These are phyloP conservation scores for Begonia fuchsioides DNA, from an alignment of 306 rosid species.

Conservation along the genomic window DNA sequence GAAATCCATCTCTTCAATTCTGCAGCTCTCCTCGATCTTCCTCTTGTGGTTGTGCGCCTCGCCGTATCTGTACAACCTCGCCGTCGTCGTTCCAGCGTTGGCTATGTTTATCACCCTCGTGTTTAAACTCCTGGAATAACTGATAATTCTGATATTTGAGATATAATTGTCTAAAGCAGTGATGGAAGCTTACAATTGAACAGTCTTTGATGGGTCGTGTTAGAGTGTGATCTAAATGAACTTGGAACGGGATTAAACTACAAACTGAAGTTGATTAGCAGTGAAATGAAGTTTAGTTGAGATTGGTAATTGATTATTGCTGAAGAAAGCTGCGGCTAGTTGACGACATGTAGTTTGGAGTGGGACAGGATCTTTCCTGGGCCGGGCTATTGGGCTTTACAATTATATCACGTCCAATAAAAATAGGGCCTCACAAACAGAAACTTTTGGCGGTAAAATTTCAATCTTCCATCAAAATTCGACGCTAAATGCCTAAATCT, in stretches of 20 bases:
- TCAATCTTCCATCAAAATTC: background rate
- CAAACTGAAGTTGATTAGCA: too few relatives aligned
- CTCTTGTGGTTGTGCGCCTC: slow-evolving; percentile 36
- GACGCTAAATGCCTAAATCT: too few relatives aligned
- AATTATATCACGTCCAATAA: background rate
- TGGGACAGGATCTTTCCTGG: too few relatives aligned
- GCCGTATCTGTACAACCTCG: slow-evolving; percentile 49
- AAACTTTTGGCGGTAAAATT: slow-evolving; percentile 10
- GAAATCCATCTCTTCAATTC: slow-evolving; percentile 71
- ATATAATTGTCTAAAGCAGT: too few relatives aligned
- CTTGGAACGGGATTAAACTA: slow-evolving; percentile 42
- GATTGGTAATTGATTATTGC: too few relatives aligned
- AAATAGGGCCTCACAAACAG: background rate
- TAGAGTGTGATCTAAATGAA: slow-evolving; percentile 31
- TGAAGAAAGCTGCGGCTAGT: too few relatives aligned
- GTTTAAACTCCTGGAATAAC: too few relatives aligned
- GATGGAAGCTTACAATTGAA: slow-evolving; percentile 50
- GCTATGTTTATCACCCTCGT: slow-evolving; percentile 70
- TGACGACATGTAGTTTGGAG: too few relatives aligned
- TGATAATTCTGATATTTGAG: too few relatives aligned
- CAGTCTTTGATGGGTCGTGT: slow-evolving; percentile 42
- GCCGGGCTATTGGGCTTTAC: background rate
- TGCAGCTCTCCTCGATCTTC: slow-evolving; percentile 69
- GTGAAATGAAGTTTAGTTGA: too few relatives aligned
- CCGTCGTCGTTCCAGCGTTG: slow-evolving; percentile 46